Base-by-base conservation (phyloP, 345 rosid genomes). In the Excoecaria agallocha region DNA sequence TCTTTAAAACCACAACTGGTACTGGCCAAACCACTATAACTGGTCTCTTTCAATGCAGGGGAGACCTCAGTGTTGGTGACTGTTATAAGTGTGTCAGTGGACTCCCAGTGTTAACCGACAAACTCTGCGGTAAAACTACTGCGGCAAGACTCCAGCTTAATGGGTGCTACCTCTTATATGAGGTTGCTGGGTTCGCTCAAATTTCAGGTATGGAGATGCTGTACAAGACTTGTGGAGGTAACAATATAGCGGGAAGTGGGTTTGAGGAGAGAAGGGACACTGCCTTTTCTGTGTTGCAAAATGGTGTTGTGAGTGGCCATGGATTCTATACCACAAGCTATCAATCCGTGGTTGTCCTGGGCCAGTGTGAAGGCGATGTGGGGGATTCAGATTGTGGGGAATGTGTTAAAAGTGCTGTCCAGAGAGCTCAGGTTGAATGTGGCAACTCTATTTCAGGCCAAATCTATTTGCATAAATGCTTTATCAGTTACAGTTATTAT, bases 21-120 rank as follows among this genome's bases (percentile, higher is more conserved):
- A 82, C 89, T 1, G 88, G 88, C 78, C 96, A 90, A 76, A 85
- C 90, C 24, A 78, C 84, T 55, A 91, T 95, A 49, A 91, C 88
- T 52, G 99, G 99, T 17, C 89, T 95, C 24, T 96, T 93, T 67
- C 99, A 95, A 82, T 95, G 99, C 69, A 85, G 98, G 76, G 99
- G 98, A 37, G 99, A 95, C 78, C 89, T 95, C 30, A 82, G 81
- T 55, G 81, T 81, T 82, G 77, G 81, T 17, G 98, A 89, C 75
- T 95, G 99, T 80, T 91, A 93, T 88, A 87, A 77, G 85, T 95
- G 99, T 80, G 99, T 90, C 54, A 91, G 96, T 86, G 83, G 83
- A 74, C 89, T 95, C 43, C 99, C 99, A 17, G 84, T 84, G 60
- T 82, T 95, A 50, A 77, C 91, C 0, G 86, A 86, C 83, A 89